Percentiles rank a stretch among this genome's conserved stretches.
Conservation (phyloP, 306 rosid genomes). For the Malus domestica region ASM211411v1 NC_041803.1:19976501-19977000, state of each 20-base stretch:
- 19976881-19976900: no score
- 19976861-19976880: no score
- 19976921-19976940: background rate
- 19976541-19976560: slow-evolving; percentile 27
- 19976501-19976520: slow-evolving; percentile 76
- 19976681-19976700: slow-evolving; percentile 73
- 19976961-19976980: background rate
- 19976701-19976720: slow-evolving; percentile 42
- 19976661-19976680: slow-evolving; percentile 91
- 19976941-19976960: background rate
- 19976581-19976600: slow-evolving; percentile 20
- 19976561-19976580: slow-evolving; percentile 19
- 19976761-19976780: background rate
- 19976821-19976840: no score
- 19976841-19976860: no score
- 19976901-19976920: background rate
- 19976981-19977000: no score
- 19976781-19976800: no score
- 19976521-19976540: slow-evolving; percentile 43
- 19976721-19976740: slow-evolving; percentile 13
- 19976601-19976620: slow-evolving; percentile 34
- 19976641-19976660: slow-evolving; percentile 77
- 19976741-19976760: background rate
- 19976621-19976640: slow-evolving; percentile 79
- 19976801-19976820: no score